A percentile compares a stretch with the other conserved stretches of the same genome.
These are phyloP conservation scores for Leishmania tropica DNA, from an alignment of 208 protist species.

Conservation along the genomic window DNA sequence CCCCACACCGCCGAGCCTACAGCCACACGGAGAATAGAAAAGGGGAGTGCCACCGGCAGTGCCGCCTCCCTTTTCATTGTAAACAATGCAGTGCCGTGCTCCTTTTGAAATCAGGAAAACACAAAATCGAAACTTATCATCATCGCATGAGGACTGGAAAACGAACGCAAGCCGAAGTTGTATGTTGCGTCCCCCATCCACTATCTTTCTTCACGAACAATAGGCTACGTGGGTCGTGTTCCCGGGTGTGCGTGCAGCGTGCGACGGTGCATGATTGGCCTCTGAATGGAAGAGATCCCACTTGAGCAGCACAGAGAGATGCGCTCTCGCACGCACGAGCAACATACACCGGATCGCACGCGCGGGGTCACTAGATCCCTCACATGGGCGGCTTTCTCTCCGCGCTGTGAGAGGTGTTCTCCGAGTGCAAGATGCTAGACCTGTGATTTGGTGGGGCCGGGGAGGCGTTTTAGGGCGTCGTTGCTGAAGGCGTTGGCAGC, in stretches of 20 bases:
- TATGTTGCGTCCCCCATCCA: not conserved
- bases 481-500: constrained; percentile 79
- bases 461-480: constrained; percentile 84
- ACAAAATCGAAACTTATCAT: not conserved
- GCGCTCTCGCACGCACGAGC: too few relatives aligned
- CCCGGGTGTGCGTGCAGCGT: not conserved
- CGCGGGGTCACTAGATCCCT: not conserved
- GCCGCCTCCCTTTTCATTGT: not conserved
- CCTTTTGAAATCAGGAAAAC: not conserved
- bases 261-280: not conserved
- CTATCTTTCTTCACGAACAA: not conserved
- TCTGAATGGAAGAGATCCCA: not conserved
- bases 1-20: not conserved
- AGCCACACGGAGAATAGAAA: not conserved
- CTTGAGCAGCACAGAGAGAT: not conserved
- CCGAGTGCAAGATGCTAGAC: constrained; percentile 67
- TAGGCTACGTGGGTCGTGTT: not conserved
- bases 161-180: not conserved
- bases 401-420: constrained; percentile 56
- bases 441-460: constrained; percentile 76
- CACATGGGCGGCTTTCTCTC: constrained; percentile 60
- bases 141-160: not conserved
- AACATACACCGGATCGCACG: not conserved
- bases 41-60: not conserved
- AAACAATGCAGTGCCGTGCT: too few relatives aligned